These are phyloP conservation scores for Lipomyces anomalus DNA, from an alignment of 805 yeast species.

Conservation along the genomic window DNA sequence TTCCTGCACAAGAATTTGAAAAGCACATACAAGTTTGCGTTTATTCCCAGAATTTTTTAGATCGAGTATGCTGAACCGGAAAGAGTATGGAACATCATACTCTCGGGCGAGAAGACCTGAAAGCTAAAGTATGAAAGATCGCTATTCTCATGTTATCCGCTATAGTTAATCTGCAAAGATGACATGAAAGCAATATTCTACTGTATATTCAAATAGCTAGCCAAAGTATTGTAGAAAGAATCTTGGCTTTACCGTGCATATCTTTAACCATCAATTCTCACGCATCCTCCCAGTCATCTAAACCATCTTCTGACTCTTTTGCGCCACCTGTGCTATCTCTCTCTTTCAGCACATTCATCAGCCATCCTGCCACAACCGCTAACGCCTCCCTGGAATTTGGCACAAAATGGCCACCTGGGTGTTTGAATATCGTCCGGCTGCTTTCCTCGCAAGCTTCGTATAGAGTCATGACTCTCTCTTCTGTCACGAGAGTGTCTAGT, in stretches of 20 bases:
- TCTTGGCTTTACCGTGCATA: neutral
- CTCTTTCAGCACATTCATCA: too few relatives aligned
- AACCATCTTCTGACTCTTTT: neutral
- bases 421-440: slow-evolving; percentile 50
- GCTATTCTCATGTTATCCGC: too few relatives aligned
- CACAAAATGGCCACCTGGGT: slow-evolving; percentile 96
- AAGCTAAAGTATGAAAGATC: too few relatives aligned
- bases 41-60: too few relatives aligned
- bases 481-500: slow-evolving; percentile 77
- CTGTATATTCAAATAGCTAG: neutral
- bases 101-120: too few relatives aligned
- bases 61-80: too few relatives aligned
- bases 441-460: slow-evolving; percentile 45
- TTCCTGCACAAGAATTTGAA: too few relatives aligned
- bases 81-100: too few relatives aligned
- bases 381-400: slow-evolving; percentile 70
- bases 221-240: too few relatives aligned
- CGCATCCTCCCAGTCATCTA: neutral
- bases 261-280: neutral
- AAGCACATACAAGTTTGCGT: too few relatives aligned
- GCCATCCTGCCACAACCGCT: slow-evolving; percentile 31
- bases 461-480: slow-evolving; percentile 59
- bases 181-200: neutral
- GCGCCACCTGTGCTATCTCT: neutral
- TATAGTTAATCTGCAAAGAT: neutral